Evolutionary conservation across 2,329 filamentous ascomycete genomes (phyloP).

Genomic region (Penicillium sp.): DNA sequence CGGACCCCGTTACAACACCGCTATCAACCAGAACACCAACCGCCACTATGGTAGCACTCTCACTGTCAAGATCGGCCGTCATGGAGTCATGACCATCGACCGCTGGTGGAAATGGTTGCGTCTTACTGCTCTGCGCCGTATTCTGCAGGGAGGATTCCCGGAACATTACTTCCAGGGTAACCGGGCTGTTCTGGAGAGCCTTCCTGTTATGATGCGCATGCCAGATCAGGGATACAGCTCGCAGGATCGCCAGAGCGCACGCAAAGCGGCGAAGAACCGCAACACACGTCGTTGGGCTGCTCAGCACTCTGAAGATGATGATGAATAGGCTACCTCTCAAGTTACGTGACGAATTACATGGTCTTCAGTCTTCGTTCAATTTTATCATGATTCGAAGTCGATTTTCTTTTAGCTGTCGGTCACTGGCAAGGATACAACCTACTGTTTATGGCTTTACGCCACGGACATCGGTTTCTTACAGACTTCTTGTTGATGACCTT

Average conservation of each 20-base stretch:
- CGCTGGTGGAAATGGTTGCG: slow-evolving; percentile 71
- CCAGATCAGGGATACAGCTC: slow-evolving; percentile 12
- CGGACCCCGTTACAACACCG: slow-evolving; percentile 64
- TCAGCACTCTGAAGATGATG: slow-evolving; percentile 32
- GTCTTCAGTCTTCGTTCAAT: too few species aligned
- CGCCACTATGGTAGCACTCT: slow-evolving; percentile 60
- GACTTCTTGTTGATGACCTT: neutral
- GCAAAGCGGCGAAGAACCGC: slow-evolving; percentile 29
- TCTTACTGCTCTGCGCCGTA: slow-evolving; percentile 57
- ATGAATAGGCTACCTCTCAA: neutral
- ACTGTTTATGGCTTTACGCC: neutral
- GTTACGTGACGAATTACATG: too few species aligned
- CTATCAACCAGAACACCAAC: slow-evolving; percentile 58
- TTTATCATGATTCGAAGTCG: too few species aligned
- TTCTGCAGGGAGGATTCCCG: slow-evolving; percentile 60
- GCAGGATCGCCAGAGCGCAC: slow-evolving; percentile 26
- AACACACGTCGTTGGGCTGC: slow-evolving; percentile 30
- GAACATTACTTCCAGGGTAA: slow-evolving; percentile 60
- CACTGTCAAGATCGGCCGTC: slow-evolving; percentile 55
- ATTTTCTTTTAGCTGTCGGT: neutral
- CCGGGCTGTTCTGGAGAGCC: slow-evolving; percentile 56
- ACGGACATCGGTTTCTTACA: neutral
- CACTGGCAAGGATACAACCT: neutral
- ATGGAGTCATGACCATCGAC: slow-evolving; percentile 61
- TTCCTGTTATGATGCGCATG: slow-evolving; percentile 48